A percentile compares a stretch with the other conserved stretches of the same genome.
Conservation (phyloP, 2,329 filamentous ascomycete species). For the Pyrenophora graminea region DNA sequence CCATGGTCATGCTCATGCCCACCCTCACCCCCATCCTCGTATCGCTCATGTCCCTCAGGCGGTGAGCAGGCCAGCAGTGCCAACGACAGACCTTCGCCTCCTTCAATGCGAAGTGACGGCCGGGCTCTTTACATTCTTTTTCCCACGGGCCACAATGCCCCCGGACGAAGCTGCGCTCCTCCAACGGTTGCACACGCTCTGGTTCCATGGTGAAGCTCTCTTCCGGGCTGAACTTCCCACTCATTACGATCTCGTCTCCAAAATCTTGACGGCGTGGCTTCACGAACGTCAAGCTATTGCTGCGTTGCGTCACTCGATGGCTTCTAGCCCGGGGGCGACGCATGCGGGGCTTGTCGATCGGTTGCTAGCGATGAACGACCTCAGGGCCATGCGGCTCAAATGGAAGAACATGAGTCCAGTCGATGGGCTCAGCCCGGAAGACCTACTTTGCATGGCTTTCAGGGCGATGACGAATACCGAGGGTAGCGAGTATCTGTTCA, state of each 20-base stretch:
- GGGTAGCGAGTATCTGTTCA: constrained; percentile 41
- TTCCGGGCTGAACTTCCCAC: constrained; percentile 34
- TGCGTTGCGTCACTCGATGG: constrained; percentile 30
- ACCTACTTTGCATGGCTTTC: constrained; percentile 40
- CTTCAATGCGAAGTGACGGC: constrained; percentile 41
- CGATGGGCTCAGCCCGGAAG: constrained; percentile 39
- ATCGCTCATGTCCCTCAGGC: not conserved
- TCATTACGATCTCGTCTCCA: constrained; percentile 34
- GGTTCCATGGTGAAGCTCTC: constrained; percentile 30
- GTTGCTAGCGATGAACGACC: constrained; percentile 41
- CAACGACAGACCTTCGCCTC: constrained; percentile 26
- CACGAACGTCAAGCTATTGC: constrained; percentile 37
- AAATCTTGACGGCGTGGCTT: constrained; percentile 39
- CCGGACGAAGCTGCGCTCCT: constrained; percentile 34
- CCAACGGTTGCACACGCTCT: constrained; percentile 33
- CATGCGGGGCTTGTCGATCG: constrained; percentile 37
- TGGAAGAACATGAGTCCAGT: constrained; percentile 45
- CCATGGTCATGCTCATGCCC: no score
- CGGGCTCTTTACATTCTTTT: constrained; percentile 38
- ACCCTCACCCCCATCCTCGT: no score
- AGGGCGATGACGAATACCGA: constrained; percentile 40
- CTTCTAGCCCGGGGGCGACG: constrained; percentile 28
- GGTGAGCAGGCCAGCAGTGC: constrained; percentile 8
- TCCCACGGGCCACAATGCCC: constrained; percentile 27
- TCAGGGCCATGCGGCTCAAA: constrained; percentile 40